A percentile compares a stretch with the other conserved stretches of the same genome.
Conservation (phyloP, 345 rosid genomes). For the Linum tenue region DNA sequence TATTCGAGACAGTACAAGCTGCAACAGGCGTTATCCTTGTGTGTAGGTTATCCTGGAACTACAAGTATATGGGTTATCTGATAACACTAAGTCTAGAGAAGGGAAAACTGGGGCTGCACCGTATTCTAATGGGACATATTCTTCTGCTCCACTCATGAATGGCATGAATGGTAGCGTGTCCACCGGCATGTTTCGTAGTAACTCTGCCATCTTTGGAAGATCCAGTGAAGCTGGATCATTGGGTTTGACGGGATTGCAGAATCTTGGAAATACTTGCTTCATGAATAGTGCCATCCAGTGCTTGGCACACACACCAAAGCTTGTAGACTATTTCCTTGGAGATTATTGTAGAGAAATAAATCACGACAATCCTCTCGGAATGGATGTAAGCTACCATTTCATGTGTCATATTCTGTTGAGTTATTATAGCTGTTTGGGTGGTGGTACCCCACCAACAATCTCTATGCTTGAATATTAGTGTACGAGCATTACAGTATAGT, state of each 20-base stretch:
- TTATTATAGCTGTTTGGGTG: slow-evolving; percentile 1
- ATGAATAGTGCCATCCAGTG: slow-evolving; percentile 98
- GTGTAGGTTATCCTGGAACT: slow-evolving; percentile 67
- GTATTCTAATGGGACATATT: slow-evolving; percentile 36
- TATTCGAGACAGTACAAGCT: background rate
- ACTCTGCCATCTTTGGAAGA: slow-evolving; percentile 44
- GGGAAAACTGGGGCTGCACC: slow-evolving; percentile 47
- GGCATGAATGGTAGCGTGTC: slow-evolving; percentile 31
- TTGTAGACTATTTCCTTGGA: slow-evolving; percentile 88
- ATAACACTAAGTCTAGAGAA: slow-evolving; percentile 67
- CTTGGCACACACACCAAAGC: slow-evolving; percentile 96
- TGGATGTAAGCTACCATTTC: slow-evolving; percentile 53
- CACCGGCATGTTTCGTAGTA: slow-evolving; percentile 33
- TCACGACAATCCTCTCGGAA: slow-evolving; percentile 80
- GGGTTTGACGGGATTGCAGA: slow-evolving; percentile 93
- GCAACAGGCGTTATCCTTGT: slow-evolving; percentile 19
- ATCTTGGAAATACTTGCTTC: slow-evolving; percentile 98
- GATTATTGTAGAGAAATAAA: slow-evolving; percentile 84
- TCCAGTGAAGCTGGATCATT: slow-evolving; percentile 85
- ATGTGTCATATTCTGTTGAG: too few relatives aligned
- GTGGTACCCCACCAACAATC: slow-evolving; percentile 1
- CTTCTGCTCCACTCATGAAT: slow-evolving; percentile 24
- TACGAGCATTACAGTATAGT: background rate
- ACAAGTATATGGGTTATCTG: slow-evolving; percentile 96
- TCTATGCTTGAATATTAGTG: background rate